Evolutionary conservation across 371 early-diverging fungal genomes (phyloP).

Genomic region (Mucor lusitanicus): DNA sequence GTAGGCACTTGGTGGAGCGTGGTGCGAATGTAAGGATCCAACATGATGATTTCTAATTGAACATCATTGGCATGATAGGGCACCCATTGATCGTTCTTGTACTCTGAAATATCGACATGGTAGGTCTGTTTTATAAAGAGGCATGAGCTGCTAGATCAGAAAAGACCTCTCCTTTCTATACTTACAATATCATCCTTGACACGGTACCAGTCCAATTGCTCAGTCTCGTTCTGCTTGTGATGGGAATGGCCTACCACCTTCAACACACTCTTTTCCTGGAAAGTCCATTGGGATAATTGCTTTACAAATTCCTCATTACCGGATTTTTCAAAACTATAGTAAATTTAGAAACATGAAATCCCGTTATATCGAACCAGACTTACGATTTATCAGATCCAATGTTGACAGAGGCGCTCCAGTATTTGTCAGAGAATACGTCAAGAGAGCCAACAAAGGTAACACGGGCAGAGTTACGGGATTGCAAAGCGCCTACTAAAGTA

Average conservation of each 20-base stretch:
- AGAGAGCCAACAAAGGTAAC: conserved; percentile 82
- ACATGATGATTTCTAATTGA: conserved; percentile 93
- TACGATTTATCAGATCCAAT: conserved; percentile 28
- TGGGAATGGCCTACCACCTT: conserved; percentile 64
- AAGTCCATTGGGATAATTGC: conserved; percentile 85
- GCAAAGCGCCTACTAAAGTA: conserved; percentile 78
- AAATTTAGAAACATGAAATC: not conserved
- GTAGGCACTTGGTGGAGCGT: conserved; percentile 61
- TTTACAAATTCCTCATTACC: conserved; percentile 76
- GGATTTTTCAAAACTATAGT: conserved; percentile 31
- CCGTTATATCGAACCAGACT: not conserved
- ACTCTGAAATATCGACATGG: conserved; percentile 78
- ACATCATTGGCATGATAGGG: conserved; percentile 77
- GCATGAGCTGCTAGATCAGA: not conserved
- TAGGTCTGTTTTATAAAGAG: conserved; percentile 60
- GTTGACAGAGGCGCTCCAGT: conserved; percentile 27
- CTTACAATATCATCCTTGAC: conserved; percentile 89
- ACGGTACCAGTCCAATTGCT: conserved; percentile 77
- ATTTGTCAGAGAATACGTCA: conserved; percentile 76
- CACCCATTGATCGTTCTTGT: conserved; percentile 76
- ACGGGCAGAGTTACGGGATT: conserved; percentile 89
- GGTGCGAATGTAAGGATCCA: conserved; percentile 93
- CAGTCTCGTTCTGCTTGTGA: conserved; percentile 68
- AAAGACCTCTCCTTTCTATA: not conserved
- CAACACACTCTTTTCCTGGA: conserved; percentile 91